Evolutionary conservation across 108 stramenopile genomes (phyloP), one percentile per base, ranked within the genome.

Genomic region (Bacterosira constricta): DNA sequence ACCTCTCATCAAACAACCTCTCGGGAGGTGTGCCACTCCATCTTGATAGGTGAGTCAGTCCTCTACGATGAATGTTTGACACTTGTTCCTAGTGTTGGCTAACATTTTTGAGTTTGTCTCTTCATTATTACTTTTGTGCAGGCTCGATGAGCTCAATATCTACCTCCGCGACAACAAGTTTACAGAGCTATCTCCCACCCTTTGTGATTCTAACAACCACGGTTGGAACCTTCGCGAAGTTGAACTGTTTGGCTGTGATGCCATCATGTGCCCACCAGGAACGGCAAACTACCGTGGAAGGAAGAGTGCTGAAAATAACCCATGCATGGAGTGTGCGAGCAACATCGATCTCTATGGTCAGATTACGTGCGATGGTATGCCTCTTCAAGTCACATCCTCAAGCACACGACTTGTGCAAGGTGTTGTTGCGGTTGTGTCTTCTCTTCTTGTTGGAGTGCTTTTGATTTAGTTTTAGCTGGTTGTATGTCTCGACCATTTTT

Each of bases 161-260:
- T 90, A 82, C 49, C 79, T 89, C 26, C 82, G 86, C 1, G 87
- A 85, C 64, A 95, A 95, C 75, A 37, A 69, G 0, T 77, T 95
- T 26, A 71, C 63, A 12, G 77, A 68, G 31, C 77, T 95, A 1
- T 51, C 77, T 23, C 12, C 46, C 12, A 73, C 51, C 10, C 77
- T 95, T 26, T 95, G 93, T 58, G 80, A 84, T 38, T 38, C 66
- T 25, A 65, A 84, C 39, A 75, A 77, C 30, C 34, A 53, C 25
- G 63, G 53, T 2, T 91, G 83, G 85, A 91, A 91, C 68, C 56
- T 73, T 20, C 75, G 88, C 18, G 87, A 89, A 61, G 88, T 92
- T n/a, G 84, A 68, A 53, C 58, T 46, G 5, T 92, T 75, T 57
- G 73, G 79, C 8, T 92, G 91, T 50, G 86, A 92, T 67, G 91